These are phyloP conservation scores for Inonotus obliquus DNA, from an alignment of 1,284 basidiomycete species.

Conservation along the genomic window DNA sequence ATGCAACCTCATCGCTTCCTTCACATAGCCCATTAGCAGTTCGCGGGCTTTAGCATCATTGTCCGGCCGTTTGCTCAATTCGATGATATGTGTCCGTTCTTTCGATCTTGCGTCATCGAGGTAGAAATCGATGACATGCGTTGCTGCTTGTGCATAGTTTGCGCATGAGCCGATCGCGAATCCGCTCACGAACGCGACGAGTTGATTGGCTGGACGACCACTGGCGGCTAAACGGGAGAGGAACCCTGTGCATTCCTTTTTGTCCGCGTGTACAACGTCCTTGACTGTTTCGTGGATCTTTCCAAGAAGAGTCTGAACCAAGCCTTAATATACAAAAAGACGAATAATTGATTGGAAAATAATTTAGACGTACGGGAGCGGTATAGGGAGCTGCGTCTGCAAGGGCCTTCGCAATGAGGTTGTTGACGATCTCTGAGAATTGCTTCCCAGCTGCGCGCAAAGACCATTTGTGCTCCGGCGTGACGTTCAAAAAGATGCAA, in stretches of 20 bases:
- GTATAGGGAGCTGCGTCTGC: conserved; percentile 17
- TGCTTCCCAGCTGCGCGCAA: conserved; percentile 14
- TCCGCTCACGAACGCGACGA: conserved; percentile 44
- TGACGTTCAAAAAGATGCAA: conserved; percentile 20
- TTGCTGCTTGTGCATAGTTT: conserved; percentile 37
- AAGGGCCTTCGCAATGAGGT: conserved; percentile 17
- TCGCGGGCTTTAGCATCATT: conserved; percentile 28
- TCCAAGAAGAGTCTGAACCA: conserved; percentile 22
- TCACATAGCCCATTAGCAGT: conserved; percentile 45
- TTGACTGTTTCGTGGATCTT: conserved; percentile 16
- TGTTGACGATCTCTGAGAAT: conserved; percentile 17
- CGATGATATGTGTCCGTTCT: conserved; percentile 28
- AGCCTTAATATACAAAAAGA: conserved; percentile 18
- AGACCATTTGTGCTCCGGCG: conserved; percentile 16
- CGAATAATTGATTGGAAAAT: conserved; percentile 16
- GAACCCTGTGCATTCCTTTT: conserved; percentile 39
- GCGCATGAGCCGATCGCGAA: conserved; percentile 45
- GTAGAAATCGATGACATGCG: conserved; percentile 26
- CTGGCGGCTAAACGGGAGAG: conserved; percentile 37
- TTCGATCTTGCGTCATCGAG: conserved; percentile 18
- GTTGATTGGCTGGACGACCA: conserved; percentile 37
- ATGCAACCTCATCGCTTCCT: conserved; percentile 47
- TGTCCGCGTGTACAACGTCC: conserved; percentile 29
- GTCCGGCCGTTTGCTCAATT: conserved; percentile 34
- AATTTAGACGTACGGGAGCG: conserved; percentile 11